Evolutionary conservation across 139 green algal genomes (phyloP), one percentile per base, ranked within the genome.

Genomic region (Chlorella sp.): DNA sequence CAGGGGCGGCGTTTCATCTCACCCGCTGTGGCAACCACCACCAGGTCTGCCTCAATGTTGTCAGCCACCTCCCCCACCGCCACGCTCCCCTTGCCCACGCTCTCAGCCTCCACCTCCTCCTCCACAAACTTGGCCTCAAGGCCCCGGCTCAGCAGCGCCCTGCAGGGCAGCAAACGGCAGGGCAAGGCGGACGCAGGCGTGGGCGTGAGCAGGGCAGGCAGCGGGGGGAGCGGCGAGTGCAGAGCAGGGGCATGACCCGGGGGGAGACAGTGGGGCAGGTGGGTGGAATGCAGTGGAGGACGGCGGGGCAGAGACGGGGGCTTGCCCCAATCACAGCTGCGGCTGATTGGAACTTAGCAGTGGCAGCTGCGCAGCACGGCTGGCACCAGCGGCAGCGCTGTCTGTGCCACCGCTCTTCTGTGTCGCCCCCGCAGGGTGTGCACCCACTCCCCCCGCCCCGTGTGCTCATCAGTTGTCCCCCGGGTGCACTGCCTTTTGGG

Each of bases 11-110:
- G n/a, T n/a, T n/a, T n/a, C n/a, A n/a, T n/a, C 60, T n/a, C 39
- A 94, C 92, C 83, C 96, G 89, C 84, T 0, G 89, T 89, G 87
- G 75, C 90, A 12, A 96, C 93, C 77, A 97, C 93, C 81, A 98
- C 87, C 89, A 98, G 82, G 88, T 98, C 96, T 32, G 95, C 95
- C 0, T 76, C 61, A 0, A 97, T 90, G 60, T 95, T 93, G 92
- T 98, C 96, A 0, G 85, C 91, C 57, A 86, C 88, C 64, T 93
- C 91, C 15, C 91, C 91, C 71, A 93, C 75, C 66, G 91, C 91
- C 36, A 91, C 88, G 9, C 40, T 83, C 34, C 91, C 88, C 84
- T 91, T 91, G 26, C 88, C 85, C 71, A 68, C 71, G 66, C 39
- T 86, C 42, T 42, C 64, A 48, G 78, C 91, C 48, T 92, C 83